These are phyloP conservation scores for Globisporangium abappressorium DNA, from an alignment of 352 stramenopile genomes.

Conservation along the genomic window DNA sequence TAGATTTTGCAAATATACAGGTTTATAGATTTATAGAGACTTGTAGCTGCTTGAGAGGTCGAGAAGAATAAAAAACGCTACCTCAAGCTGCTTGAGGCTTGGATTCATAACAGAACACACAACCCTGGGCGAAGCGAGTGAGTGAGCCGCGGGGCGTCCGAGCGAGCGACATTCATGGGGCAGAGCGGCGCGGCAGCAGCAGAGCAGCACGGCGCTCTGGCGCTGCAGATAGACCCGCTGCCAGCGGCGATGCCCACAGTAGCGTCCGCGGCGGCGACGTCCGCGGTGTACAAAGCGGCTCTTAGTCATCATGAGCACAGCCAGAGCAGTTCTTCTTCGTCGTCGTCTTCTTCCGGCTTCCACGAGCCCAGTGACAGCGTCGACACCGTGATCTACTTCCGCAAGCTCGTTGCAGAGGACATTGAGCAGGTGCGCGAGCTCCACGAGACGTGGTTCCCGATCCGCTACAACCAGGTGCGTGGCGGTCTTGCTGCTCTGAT, in stretches of 20 bases:
- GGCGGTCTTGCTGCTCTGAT: not conserved
- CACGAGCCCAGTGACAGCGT: not conserved
- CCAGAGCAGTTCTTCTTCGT: not conserved
- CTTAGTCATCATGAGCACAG: not conserved
- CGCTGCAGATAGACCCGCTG: constrained; percentile 16
- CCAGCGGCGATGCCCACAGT: constrained; percentile 1
- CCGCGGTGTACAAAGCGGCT: constrained; percentile 2
- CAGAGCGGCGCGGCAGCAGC: constrained; percentile 6
- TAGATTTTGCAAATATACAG: not conserved
- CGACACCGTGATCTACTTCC: constrained; percentile 62
- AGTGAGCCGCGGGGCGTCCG: constrained; percentile 7
- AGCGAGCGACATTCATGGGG: constrained; percentile 12
- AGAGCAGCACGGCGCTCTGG: constrained; percentile 4
- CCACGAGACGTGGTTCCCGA: constrained; percentile 97
- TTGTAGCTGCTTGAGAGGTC: not conserved
- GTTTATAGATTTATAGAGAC: not conserved
- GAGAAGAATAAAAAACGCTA: constrained; percentile 2
- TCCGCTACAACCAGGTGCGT: constrained; percentile 90
- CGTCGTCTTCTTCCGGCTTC: not conserved
- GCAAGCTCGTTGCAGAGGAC: constrained; percentile 74
- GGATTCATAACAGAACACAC: constrained; percentile 1
- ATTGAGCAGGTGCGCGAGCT: constrained; percentile 89
- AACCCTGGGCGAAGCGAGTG: not conserved
- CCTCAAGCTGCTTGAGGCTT: not conserved
- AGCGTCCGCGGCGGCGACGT: not conserved